Evolutionary conservation across 192 early-diverging fungal genomes (phyloP).

Genomic region (Coemansia sp.): DNA sequence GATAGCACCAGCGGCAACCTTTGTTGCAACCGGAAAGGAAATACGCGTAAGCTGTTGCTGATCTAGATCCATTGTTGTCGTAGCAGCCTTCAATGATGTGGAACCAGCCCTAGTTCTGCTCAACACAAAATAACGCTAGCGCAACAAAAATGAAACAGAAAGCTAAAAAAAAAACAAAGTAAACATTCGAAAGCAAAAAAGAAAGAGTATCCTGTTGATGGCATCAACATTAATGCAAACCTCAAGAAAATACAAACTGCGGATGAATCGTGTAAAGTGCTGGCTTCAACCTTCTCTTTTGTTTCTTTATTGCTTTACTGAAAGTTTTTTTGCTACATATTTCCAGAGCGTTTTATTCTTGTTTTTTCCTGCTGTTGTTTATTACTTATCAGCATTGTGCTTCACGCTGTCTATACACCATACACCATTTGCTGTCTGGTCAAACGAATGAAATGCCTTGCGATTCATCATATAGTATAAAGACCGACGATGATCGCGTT

Average conservation of each 20-base stretch:
- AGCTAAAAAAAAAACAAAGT: not conserved
- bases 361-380: not conserved
- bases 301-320: not conserved
- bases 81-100: too few relatives aligned
- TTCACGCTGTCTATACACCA: too few relatives aligned
- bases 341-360: not conserved
- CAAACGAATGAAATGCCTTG: conserved; percentile 2
- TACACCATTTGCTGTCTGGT: not conserved
- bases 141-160: not conserved
- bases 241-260: not conserved
- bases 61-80: not conserved
- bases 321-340: not conserved
- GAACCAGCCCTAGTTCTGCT: too few relatives aligned
- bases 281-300: not conserved
- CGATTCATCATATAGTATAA: conserved; percentile 8
- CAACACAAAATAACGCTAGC: not conserved
- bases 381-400: not conserved
- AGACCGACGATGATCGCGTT: not conserved
- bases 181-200: too few relatives aligned
- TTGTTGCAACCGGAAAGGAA: conserved; percentile 26
- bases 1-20: conserved; percentile 26
- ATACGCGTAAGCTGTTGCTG: not conserved
- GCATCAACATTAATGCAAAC: too few relatives aligned
- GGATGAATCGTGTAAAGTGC: not conserved
- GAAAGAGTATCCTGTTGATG: too few relatives aligned